phyloP scores from a whole-genome alignment of 1,284 basidiomycete genomes.

The Pisolithus thermaeus region DNA sequence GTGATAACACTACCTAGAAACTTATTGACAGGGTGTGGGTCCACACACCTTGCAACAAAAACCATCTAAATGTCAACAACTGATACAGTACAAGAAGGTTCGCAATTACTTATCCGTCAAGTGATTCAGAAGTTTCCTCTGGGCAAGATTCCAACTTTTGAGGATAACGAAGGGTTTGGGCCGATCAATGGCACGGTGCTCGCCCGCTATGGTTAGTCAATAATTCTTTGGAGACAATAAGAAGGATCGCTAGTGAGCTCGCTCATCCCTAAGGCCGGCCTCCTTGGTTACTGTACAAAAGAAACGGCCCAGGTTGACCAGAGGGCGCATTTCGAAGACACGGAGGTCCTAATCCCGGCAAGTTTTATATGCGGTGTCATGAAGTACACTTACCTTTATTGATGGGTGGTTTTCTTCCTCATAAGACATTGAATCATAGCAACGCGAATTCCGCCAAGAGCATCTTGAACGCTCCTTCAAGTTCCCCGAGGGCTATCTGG shows the following conservation, averaged over 20 bases:
- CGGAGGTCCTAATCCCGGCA: slow-evolving; percentile 29
- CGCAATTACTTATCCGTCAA: slow-evolving; percentile 19
- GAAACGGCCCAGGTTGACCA: slow-evolving; percentile 43
- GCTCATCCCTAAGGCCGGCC: slow-evolving; percentile 42
- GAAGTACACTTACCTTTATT: background rate
- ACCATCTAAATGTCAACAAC: too few species aligned
- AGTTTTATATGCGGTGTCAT: background rate
- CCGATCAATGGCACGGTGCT: slow-evolving; percentile 50
- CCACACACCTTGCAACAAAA: too few species aligned
- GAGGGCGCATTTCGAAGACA: slow-evolving; percentile 44
- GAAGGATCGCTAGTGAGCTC: slow-evolving; percentile 34
- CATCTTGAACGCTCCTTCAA: slow-evolving; percentile 22
- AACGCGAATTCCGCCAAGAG: slow-evolving; percentile 15
- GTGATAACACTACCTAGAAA: too few species aligned
- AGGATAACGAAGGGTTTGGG: slow-evolving; percentile 41
- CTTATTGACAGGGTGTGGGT: too few species aligned
- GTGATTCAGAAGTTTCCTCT: slow-evolving; percentile 39
- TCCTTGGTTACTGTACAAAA: slow-evolving; percentile 39
- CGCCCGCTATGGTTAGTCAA: slow-evolving; percentile 42
- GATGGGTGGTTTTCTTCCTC: background rate
- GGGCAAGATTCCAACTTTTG: slow-evolving; percentile 47
- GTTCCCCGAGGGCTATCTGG: slow-evolving; percentile 45
- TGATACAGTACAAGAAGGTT: too few species aligned
- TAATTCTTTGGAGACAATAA: slow-evolving; percentile 7
- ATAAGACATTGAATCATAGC: slow-evolving; percentile 19